Evolutionary conservation across 2,329 filamentous ascomycete species (phyloP).

Genomic region (Pyrenochaeta sp.): DNA sequence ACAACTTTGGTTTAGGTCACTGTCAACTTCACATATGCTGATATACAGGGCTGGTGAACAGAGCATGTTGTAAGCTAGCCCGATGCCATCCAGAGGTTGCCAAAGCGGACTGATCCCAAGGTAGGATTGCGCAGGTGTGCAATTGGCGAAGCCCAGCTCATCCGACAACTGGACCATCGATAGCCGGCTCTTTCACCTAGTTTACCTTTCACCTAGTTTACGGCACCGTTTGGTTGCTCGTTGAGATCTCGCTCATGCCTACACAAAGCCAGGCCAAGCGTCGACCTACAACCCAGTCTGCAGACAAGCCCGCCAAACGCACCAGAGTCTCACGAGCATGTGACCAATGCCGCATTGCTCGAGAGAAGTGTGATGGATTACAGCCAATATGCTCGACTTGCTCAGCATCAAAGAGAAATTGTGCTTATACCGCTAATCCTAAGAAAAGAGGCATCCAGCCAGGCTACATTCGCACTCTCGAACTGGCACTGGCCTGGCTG

Average conservation of each 20-base stretch:
- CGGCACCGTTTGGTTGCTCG: not conserved
- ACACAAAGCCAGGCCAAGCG: slow-evolving; percentile 36
- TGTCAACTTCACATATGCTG: not conserved
- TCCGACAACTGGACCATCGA: not conserved
- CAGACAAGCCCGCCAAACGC: slow-evolving; percentile 54
- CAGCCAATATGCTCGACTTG: slow-evolving; percentile 75
- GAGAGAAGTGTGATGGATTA: slow-evolving; percentile 77
- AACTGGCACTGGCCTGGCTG: slow-evolving; percentile 72
- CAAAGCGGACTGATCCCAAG: not conserved
- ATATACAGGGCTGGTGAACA: not conserved
- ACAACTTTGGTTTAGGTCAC: not conserved
- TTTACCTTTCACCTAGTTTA: not conserved
- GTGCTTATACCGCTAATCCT: slow-evolving; percentile 75
- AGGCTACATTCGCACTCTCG: slow-evolving; percentile 79
- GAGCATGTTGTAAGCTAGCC: not conserved
- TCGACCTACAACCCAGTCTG: slow-evolving; percentile 24
- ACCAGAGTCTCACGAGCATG: slow-evolving; percentile 74
- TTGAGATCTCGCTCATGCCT: slow-evolving; percentile 30
- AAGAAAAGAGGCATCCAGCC: slow-evolving; percentile 82
- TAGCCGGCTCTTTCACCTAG: not conserved
- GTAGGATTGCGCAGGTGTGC: not conserved
- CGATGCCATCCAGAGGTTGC: not conserved
- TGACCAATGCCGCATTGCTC: slow-evolving; percentile 71
- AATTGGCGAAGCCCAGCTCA: not conserved
- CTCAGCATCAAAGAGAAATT: slow-evolving; percentile 67